Percentiles rank a stretch among this genome's conserved stretches.
Conservation (phyloP, 169 alveolate genomes). For the Cyclospora cayetanensis region DNA sequence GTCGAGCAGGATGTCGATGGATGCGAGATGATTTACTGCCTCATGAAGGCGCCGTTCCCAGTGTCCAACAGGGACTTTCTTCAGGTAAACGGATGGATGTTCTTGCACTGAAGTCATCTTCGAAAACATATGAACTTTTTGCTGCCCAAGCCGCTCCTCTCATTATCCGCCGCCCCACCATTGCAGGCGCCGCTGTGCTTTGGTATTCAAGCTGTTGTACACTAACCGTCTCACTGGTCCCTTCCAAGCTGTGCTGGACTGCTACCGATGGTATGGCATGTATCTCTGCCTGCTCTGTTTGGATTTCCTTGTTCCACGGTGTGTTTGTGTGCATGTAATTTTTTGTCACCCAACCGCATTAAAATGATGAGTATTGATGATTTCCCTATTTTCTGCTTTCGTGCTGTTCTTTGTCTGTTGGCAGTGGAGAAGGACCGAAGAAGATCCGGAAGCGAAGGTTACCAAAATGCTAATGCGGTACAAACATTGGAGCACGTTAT, state of each 20-base stretch:
- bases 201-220: too few relatives aligned
- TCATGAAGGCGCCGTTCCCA: constrained; percentile 73
- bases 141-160: too few relatives aligned
- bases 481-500: too few relatives aligned
- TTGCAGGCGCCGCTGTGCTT: too few relatives aligned
- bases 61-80: constrained; percentile 68
- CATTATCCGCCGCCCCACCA: too few relatives aligned
- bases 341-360: background rate
- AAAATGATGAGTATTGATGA: too few relatives aligned
- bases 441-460: constrained; percentile 39
- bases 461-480: constrained; percentile 48
- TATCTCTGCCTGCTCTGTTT: background rate
- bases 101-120: too few relatives aligned
- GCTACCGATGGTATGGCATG: too few relatives aligned
- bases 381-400: background rate
- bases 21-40: constrained; percentile 72
- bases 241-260: too few relatives aligned
- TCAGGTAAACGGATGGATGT: constrained; percentile 53
- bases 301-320: background rate
- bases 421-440: constrained; percentile 68
- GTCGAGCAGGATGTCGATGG: constrained; percentile 63
- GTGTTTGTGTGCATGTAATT: background rate
- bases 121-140: too few relatives aligned
- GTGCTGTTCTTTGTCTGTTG: background rate
- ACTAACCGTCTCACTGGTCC: too few relatives aligned